Percentiles rank a stretch among this genome's conserved stretches.
Evolutionary conservation across 495 filamentous ascomycete species (phyloP).

Genomic region (Recurvomyces mirabilis): DNA sequence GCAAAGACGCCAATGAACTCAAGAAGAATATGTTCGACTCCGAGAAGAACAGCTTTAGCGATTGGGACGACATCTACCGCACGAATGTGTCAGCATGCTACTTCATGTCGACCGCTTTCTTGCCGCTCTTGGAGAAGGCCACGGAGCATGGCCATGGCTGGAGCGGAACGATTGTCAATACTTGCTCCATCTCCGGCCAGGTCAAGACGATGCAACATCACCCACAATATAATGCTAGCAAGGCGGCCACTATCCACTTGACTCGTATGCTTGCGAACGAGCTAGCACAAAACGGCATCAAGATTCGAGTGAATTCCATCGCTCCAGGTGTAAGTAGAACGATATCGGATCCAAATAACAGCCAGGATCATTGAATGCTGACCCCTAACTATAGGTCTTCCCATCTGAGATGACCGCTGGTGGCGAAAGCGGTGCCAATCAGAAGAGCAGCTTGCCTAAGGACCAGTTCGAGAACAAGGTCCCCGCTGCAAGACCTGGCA

Average conservation of each 20-base stretch:
- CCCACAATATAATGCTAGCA: slow-evolving; percentile 25
- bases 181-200: slow-evolving; percentile 23
- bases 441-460: slow-evolving; percentile 53
- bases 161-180: slow-evolving; percentile 24
- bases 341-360: too few species aligned
- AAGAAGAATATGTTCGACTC: slow-evolving; percentile 24
- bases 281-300: slow-evolving; percentile 20
- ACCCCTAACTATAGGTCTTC: too few species aligned
- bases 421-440: slow-evolving; percentile 41
- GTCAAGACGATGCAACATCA: slow-evolving; percentile 25
- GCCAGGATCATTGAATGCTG: too few species aligned
- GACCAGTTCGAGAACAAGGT: slow-evolving; percentile 49
- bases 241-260: slow-evolving; percentile 24
- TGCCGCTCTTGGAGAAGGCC: slow-evolving; percentile 25
- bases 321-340: slow-evolving; percentile 38
- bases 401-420: slow-evolving; percentile 45
- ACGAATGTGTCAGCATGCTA: slow-evolving; percentile 24
- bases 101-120: slow-evolving; percentile 23
- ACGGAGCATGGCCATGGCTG: slow-evolving; percentile 18
- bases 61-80: slow-evolving; percentile 24
- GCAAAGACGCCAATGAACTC: slow-evolving; percentile 20
- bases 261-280: slow-evolving; percentile 25
- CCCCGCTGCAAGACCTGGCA: slow-evolving; percentile 50
- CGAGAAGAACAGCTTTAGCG: slow-evolving; percentile 16
- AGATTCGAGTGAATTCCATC: slow-evolving; percentile 35